phyloP scores from a whole-genome alignment of 2,329 filamentous ascomycete genomes.

The Lasiodiplodia citricola region DNA sequence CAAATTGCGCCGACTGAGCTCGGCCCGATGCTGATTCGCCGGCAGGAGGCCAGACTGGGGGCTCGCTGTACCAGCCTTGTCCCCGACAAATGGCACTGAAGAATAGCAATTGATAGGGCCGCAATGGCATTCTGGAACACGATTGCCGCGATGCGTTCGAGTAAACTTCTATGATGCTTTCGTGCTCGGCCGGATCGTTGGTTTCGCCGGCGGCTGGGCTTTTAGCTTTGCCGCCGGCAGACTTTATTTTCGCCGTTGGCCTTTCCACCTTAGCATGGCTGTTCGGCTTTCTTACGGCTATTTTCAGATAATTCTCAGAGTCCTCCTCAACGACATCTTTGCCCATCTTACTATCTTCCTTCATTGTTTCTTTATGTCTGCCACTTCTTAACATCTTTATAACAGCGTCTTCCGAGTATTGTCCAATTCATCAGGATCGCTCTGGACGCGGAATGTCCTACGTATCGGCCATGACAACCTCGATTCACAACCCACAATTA shows the following conservation, averaged over 20 bases:
- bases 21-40: background rate
- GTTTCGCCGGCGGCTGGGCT: background rate
- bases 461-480: background rate
- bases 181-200: background rate
- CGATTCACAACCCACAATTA: conserved; percentile 48
- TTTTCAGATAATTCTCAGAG: background rate
- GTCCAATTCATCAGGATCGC: background rate
- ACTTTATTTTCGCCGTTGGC: background rate
- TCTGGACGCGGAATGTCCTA: background rate
- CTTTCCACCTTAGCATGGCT: background rate
- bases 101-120: background rate
- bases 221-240: background rate
- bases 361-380: background rate
- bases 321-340: background rate
- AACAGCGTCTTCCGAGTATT: background rate
- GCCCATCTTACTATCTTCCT: background rate
- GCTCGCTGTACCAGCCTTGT: background rate
- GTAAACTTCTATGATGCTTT: background rate
- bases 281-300: background rate
- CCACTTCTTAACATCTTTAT: background rate
- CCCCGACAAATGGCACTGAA: background rate
- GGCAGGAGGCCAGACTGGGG: background rate
- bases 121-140: background rate
- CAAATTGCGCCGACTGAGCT: background rate
- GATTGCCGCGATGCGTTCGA: background rate